Conservation (phyloP, 345 rosid species). For the Mangifera indica region DNA sequence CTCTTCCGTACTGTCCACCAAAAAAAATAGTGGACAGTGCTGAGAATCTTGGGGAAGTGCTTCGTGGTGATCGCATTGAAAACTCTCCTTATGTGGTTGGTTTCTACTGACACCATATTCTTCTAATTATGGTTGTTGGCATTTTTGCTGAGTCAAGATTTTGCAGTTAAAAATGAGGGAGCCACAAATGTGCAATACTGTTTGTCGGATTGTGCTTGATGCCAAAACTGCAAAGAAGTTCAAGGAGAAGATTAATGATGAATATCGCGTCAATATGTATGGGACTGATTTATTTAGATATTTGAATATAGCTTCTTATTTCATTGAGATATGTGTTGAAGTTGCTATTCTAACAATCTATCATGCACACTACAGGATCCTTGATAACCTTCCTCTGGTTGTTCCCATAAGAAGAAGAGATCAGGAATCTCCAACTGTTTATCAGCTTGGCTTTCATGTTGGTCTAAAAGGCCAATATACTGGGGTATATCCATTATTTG, state of each 20-base stretch:
- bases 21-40: slow-evolving; percentile 77
- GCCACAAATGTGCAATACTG: slow-evolving; percentile 71
- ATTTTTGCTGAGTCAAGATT: slow-evolving; percentile 19
- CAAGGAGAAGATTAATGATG: slow-evolving; percentile 89
- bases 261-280: slow-evolving; percentile 93
- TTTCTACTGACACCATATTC: slow-evolving; percentile 13
- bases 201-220: slow-evolving; percentile 54
- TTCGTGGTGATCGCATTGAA: slow-evolving; percentile 95
- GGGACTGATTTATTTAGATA: slow-evolving; percentile 15
- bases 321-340: not conserved
- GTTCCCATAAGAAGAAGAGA: slow-evolving; percentile 71
- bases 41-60: slow-evolving; percentile 98
- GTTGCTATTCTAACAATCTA: slow-evolving; percentile 26
- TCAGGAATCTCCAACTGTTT: slow-evolving; percentile 64
- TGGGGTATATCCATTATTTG: slow-evolving; percentile 57
- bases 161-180: slow-evolving; percentile 90
- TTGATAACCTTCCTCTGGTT: slow-evolving; percentile 93
- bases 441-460: slow-evolving; percentile 88
- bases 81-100: slow-evolving; percentile 81
- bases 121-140: slow-evolving; percentile 12
- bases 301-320: not conserved
- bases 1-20: slow-evolving; percentile 76
- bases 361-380: slow-evolving; percentile 63
- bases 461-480: slow-evolving; percentile 88
- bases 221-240: slow-evolving; percentile 63